Evolutionary conservation across 2,329 filamentous ascomycete species (phyloP), one percentile per base, ranked within the genome.

Genomic region (Phialophora expanda): DNA sequence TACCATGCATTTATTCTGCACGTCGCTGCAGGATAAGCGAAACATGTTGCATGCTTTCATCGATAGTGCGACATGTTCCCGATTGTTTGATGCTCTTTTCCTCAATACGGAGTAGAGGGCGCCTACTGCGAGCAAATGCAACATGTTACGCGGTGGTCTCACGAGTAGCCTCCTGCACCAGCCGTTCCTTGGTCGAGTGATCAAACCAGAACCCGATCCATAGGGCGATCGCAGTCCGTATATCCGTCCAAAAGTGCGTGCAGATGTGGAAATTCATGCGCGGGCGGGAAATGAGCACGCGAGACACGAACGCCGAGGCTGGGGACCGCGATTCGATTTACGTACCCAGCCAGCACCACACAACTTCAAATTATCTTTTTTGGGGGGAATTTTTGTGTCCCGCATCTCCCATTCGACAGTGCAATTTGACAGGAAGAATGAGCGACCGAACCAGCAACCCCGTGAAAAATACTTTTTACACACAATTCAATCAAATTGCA

Each of bases 11-110:
- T 17, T 22, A 20, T n/a, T 20, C 22, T 26, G 48, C 48, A 51
- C 24, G 14, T 51, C 20, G 48, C 48, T 51, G 48, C 48, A 51
- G 20, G 48, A 34, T 56, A 56, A 56, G 53, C 53, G 53, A 56
- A 28, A 20, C 53, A 11, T 22, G 24, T 28, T 12, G 48, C 48
- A 51, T 51, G 3, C 20, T 44, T n/a, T 44, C 17, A n/a, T n/a
- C 11, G 48, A 51, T 51, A 51, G 20, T 12, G 48, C 2, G n/a
- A 26, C 48, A 51, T 51, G 48, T 2, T n/a, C 4, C 38, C 38
- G 38, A 44, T n/a, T 44, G 34, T 14, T 41, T 41, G 34, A 41
- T 41, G 34, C 34, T 41, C 34, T 14, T 50, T 50, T 26, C 46
- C 46, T 48, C 48, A 22, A 14, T 24, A 2, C 24, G 24, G 24